Conservation (phyloP, 495 filamentous ascomycete genomes). For the Stereocaulon alpinum region DNA sequence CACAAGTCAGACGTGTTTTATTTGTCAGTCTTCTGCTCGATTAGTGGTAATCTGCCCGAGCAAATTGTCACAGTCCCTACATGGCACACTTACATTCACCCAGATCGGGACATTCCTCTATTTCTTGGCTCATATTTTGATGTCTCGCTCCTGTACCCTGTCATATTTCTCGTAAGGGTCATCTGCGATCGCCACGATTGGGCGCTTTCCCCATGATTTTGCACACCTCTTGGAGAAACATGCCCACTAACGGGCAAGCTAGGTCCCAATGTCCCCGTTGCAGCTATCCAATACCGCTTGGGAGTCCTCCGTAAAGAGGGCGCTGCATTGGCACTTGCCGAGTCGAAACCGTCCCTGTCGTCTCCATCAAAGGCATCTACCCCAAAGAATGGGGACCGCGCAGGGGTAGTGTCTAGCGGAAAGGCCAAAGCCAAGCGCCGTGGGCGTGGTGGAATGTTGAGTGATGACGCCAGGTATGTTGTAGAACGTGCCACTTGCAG, state of each 20-base stretch:
- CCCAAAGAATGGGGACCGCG: not conserved
- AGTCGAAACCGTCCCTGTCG: not conserved
- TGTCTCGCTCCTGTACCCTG: too few species aligned
- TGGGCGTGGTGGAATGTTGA: not conserved
- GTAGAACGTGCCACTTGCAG: not conserved
- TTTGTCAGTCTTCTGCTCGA: too few species aligned
- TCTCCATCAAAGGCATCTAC: not conserved
- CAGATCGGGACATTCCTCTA: too few species aligned
- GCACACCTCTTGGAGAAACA: not conserved
- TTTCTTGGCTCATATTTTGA: too few species aligned
- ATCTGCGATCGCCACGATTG: not conserved
- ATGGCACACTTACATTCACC: too few species aligned
- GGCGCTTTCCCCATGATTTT: not conserved
- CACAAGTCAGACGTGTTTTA: too few species aligned
- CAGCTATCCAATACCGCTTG: slow-evolving; percentile 2
- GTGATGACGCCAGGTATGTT: not conserved
- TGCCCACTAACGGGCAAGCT: not conserved
- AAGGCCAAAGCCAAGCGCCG: not conserved
- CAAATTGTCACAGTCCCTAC: too few species aligned
- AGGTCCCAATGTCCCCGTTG: slow-evolving; percentile 6
- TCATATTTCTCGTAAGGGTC: not conserved
- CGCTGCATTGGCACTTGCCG: not conserved
- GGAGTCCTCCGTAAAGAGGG: slow-evolving; percentile 5
- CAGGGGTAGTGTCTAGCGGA: not conserved
- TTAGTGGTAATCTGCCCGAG: too few species aligned